Conservation (phyloP, 2,329 filamentous ascomycete genomes). For the Rasamsonia emersonii region DNA sequence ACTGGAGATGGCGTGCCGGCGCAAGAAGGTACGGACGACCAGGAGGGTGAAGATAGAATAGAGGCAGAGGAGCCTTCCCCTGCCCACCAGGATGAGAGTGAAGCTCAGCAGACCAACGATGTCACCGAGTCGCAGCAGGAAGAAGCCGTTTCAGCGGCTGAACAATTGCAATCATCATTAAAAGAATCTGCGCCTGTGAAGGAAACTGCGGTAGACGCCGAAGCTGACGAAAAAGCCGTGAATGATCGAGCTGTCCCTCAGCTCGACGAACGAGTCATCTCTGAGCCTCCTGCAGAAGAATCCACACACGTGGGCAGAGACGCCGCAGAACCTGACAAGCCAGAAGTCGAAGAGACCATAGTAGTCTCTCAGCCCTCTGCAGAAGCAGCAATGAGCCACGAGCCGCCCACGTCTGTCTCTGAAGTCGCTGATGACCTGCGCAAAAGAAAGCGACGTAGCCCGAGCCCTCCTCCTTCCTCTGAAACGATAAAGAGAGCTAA, state of each 20-base stretch:
- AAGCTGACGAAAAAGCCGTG: no score
- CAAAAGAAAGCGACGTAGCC: slow-evolving; percentile 60
- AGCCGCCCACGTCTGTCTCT: slow-evolving; percentile 20
- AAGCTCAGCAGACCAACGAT: slow-evolving; percentile 9
- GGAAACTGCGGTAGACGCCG: no score
- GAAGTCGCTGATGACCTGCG: slow-evolving; percentile 45
- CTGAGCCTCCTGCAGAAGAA: no score
- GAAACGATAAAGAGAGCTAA: slow-evolving; percentile 51
- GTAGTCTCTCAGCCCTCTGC: slow-evolving; percentile 5
- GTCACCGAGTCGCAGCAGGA: background rate
- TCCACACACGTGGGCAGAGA: no score
- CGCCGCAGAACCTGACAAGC: no score
- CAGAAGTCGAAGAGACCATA: slow-evolving; percentile 5
- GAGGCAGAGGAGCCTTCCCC: slow-evolving; percentile 10
- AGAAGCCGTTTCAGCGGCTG: slow-evolving; percentile 7
- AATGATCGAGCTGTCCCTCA: no score
- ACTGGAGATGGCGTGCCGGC: slow-evolving; percentile 3
- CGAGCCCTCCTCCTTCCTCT: slow-evolving; percentile 49
- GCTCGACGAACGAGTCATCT: no score
- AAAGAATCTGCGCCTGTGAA: no score
- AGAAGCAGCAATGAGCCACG: slow-evolving; percentile 17
- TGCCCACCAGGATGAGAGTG: slow-evolving; percentile 3
- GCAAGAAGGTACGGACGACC: slow-evolving; percentile 6
- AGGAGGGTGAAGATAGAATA: slow-evolving; percentile 3
- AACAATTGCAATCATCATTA: no score